Evolutionary conservation across 495 filamentous ascomycete genomes (phyloP), one percentile per base, ranked within the genome.

Genomic region (Chaetomium cochliodes): DNA sequence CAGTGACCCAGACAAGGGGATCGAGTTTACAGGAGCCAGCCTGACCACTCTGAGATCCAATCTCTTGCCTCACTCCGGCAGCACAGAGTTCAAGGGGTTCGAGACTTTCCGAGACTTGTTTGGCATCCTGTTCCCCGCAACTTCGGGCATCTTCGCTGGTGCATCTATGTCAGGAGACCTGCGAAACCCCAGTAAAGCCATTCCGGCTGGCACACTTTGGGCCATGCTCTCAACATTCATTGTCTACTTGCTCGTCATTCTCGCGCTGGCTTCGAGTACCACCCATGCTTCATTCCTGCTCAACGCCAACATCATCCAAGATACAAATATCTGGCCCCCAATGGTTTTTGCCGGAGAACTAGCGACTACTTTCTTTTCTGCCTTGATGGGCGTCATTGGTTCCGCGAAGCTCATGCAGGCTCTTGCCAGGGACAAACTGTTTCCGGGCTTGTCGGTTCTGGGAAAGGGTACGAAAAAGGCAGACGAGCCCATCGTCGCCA

Each of bases 91-190:
- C 50, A 76, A 79, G 41, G 87, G 87, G 18, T 79, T 83, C 62
- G 90, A 90, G 64, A 94, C 82, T 33, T 94, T 91, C 63, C 89
- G 92, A 65, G 86, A 92, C 65, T 80, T 96, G 22, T 96, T 96
- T 75, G 92, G 91, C 18, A 91, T 96, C 62, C 73, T 96, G 13
- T 96, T 93, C 67, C 92, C 92, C 52, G 91, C 92, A 0, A 94
- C 92, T 15, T 82, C 82, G 26, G 84, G 84, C 3, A 86, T 87
- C 57, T 86, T 86, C 69, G 84, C 84, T 39, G 91, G 91, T n/a
- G 91, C 91, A 3, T 92, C 89, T 65, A 96, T 96, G 92, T 94
- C 91, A 12, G 92, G 92, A 3, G 91, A 96, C 74, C 71, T 96
- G 47, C 87, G 84, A 63, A 88, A 92, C 62, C 91, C 92, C 8